Percentiles rank a stretch among this genome's conserved stretches.
Evolutionary conservation across 2,329 filamentous ascomycete genomes (phyloP).

Genomic region (Colletotrichum somersetense): DNA sequence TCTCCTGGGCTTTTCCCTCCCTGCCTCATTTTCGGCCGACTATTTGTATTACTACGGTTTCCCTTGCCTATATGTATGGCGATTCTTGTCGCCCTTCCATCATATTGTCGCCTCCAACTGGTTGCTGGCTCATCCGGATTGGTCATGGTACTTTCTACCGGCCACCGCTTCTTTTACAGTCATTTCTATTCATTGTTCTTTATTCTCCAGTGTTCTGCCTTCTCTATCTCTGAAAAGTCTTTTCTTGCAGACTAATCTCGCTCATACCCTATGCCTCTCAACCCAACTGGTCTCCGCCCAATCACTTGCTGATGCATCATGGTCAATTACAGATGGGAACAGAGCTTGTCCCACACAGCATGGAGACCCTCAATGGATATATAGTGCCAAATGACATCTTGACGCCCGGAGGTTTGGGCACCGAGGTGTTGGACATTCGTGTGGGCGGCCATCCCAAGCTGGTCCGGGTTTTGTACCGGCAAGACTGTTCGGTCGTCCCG

Average conservation of each 20-base stretch:
- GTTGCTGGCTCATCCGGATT: no score
- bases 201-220: background rate
- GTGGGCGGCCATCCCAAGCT: background rate
- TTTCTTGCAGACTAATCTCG: background rate
- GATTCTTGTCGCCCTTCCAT: background rate
- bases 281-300: background rate
- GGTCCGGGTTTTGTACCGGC: slow-evolving; percentile 12
- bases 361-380: background rate
- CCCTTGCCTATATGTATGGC: background rate
- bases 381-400: background rate
- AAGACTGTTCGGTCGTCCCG: slow-evolving; percentile 3
- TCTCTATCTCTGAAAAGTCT: background rate
- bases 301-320: background rate
- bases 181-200: no score
- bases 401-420: background rate
- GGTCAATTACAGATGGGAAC: background rate
- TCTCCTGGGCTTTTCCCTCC: no score
- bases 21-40: background rate
- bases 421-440: background rate
- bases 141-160: background rate
- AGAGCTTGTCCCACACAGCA: background rate
- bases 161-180: background rate
- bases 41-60: no score
- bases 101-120: no score
- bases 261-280: background rate